Base-by-base conservation (phyloP, 768 basidiomycete genomes). In the Termitomyces sp. region DNA sequence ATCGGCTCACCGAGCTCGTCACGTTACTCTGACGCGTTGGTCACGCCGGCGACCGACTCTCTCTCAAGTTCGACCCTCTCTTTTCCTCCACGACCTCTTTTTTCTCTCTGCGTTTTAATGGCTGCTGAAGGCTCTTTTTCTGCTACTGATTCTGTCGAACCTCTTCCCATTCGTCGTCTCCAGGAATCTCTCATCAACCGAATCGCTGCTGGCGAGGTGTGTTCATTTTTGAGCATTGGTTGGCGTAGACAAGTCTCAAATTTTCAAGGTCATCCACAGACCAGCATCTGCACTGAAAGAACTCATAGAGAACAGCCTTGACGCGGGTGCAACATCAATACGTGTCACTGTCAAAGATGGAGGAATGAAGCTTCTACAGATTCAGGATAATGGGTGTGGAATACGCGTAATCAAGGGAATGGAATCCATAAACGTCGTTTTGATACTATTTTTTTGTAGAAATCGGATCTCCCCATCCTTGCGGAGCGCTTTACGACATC, bases 241-340 rank as follows among this genome's bases (percentile, higher is more conserved):
- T 9, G n/a, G n/a, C 24, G 20, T 51, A 36, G 28, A 49, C 52
- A 42, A 36, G 28, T 32, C 35, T 46, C 46, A 52, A 64, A 64
- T 24, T 24, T 32, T 44, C 5, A 28, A 72, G 71, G 74, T 76
- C 40, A 76, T 77, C 57, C 76, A 75, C 48, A 67, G 97, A 44
- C 97, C 97, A 0, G 87, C 93, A 6, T 98, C 96, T 62, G 96
- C 96, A 2, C 81, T 99, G 57, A 99, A 99, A 72, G 97, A 98
- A 72, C 80, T 98, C 0, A 78, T 99, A 15, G 97, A 99, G 75
- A 98, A 99, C 67, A 83, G 89, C 22, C 81, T 99, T n/a, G 97
- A 99, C 75, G 97, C 97, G 0, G 90, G 92, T 0, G 79, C 93
- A 24, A 95, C 91, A 0, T 87, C 87, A 0, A 94, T 98, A 70